Evolutionary conservation across 257 asterid genomes (phyloP).

Genomic region (Solanum ossicruentum): DNA sequence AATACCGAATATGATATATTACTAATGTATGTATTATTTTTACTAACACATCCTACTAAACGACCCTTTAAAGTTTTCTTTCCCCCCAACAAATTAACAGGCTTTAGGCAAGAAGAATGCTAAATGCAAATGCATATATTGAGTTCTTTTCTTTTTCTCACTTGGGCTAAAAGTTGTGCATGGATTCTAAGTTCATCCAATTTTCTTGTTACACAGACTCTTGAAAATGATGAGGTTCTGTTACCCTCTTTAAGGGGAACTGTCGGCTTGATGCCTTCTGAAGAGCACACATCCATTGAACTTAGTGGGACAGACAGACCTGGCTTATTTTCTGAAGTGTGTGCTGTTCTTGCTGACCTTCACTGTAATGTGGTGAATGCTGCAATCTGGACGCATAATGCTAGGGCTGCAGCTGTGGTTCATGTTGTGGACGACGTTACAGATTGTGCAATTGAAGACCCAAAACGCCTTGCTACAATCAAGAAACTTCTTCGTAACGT

Average conservation of each 20-base stretch:
- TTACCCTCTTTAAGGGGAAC: constrained; percentile 39
- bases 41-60: not conserved
- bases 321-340: constrained; percentile 69
- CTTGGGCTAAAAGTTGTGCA: not conserved
- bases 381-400: constrained; percentile 75
- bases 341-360: constrained; percentile 68
- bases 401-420: constrained; percentile 80
- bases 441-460: constrained; percentile 52
- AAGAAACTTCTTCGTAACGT: constrained; percentile 46
- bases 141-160: not conserved
- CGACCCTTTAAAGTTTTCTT: not conserved
- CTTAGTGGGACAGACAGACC: constrained; percentile 73
- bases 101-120: not conserved
- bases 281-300: constrained; percentile 59
- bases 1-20: not conserved
- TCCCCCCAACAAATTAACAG: not conserved
- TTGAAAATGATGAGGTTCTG: constrained; percentile 40
- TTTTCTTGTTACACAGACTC: constrained; percentile 28
- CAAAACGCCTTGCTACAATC: constrained; percentile 39
- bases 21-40: not conserved
- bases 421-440: constrained; percentile 40
- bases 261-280: constrained; percentile 65
- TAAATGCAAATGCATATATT: not conserved
- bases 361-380: constrained; percentile 65
- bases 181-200: not conserved